Base-by-base conservation (phyloP, 2,329 filamentous ascomycete genomes). In the Escovopsis sp. region DNA sequence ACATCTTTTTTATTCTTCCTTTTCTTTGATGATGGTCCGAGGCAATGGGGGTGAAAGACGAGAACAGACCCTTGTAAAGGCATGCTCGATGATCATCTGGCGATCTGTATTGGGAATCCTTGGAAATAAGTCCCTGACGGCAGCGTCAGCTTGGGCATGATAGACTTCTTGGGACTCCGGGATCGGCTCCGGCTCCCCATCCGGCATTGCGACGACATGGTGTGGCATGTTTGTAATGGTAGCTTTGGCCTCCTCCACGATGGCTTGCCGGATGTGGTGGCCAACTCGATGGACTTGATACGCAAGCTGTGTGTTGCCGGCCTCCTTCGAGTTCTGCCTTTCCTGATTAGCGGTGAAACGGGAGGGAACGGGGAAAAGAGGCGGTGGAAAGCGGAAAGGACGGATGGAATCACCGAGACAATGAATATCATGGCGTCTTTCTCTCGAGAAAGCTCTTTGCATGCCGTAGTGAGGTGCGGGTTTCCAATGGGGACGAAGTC, bases 21-120 rank as follows among this genome's bases (percentile, higher is more conserved):
- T 25, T n/a, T 23, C 10, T 23, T 23, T 23, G 6, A 10, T 10
- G 10, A 23, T 23, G 10, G 21, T 21, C 19, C 5, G 19, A 21
- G 5, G 19, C 5, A 21, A 21, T 5, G 19, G 19, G 19, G 9
- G 9, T 21, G 4, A 35, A 17, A 3, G 19, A 12, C 4, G 14
- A 31, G 17, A 13, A 57, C 62, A 45, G 56, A 76, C 73, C 63
- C 70, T 70, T 52, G 66, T 67, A 47, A 79, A 79, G 14, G 74
- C 65, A 48, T 74, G 72, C 34, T 70, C 61, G 19, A 79, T 68
- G 38, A 79, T 76, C 47, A 65, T 62, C 42, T 70, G 65, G 28
- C 74, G 67, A 53, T 79, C 74, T 17, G 70, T 74, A 42, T 79
- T 64, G 9, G 75, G 75, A 35, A 79, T 77, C 37, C 73, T 62